Evolutionary conservation across 805 yeast genomes (phyloP), one percentile per base, ranked within the genome.

Genomic region (Pichia nakasei): DNA sequence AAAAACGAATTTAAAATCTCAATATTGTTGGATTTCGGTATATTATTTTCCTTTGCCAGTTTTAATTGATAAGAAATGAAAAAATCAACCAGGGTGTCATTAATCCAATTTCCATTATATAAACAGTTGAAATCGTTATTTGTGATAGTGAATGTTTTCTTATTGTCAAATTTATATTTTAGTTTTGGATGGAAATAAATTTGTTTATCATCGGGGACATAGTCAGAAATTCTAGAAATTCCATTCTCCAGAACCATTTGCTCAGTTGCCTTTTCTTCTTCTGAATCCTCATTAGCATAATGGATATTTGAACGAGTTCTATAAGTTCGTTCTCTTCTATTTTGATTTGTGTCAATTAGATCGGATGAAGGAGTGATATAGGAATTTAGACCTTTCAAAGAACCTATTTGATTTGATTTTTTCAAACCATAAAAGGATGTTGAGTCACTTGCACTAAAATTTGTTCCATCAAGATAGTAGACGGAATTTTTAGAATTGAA

Each of bases 61-160:
- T 57, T 45, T 22, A 59, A 42, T 49, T 72, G 75, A 56, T 70
- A 82, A 45, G 76, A 77, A 24, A 86, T 68, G 55, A 85, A 88
- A 58, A 91, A 91, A 60, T 87, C 96, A 44, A 93, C 81, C 40
- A 93, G 67, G 0, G 83, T 75, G 56, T 93, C 98, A 64, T 93
- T 91, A 39, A 93, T 76, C 89, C 95, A 91, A 49, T 84, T 85
- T 38, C 80, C 80, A 46, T 82, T 81, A 55, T 80, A 79, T 9
- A 91, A 69, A 37, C 96, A 83, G 48, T 76, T 76, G 59, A 84
- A 86, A 57, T 93, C 98, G 33, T 75, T 70, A 47, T 76, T 73
- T 1, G 79, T 70, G 9, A 91, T 73, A 5, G 73, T 71, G 50
- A 84, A 72, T 1, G 64, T 60, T 35, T 76, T 70, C 5, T 72